These are phyloP conservation scores for Tricholoma matsutake DNA, from an alignment of 768 basidiomycete genomes.

Conservation along the genomic window DNA sequence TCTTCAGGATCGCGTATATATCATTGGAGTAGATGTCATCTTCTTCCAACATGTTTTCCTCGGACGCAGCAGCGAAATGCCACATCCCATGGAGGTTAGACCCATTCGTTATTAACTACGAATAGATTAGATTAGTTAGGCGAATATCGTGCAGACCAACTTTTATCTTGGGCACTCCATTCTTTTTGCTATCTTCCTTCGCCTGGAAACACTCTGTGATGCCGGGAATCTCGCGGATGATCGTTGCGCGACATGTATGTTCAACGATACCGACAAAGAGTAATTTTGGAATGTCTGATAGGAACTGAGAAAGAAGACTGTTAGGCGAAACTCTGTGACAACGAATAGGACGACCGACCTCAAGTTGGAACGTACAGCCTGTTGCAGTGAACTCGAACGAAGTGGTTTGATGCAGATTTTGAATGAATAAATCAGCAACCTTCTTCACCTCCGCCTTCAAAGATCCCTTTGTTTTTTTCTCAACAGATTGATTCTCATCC, in stretches of 20 bases:
- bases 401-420: constrained; percentile 60
- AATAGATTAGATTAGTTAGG: constrained; percentile 1
- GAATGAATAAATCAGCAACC: constrained; percentile 51
- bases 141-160: constrained; percentile 27
- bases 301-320: constrained; percentile 55
- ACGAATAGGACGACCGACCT: constrained; percentile 50
- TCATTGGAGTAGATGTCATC: constrained; percentile 91
- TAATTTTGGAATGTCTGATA: constrained; percentile 85
- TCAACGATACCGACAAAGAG: constrained; percentile 93
- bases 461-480: constrained; percentile 23
- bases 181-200: constrained; percentile 56
- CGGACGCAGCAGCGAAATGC: constrained; percentile 57
- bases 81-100: constrained; percentile 92
- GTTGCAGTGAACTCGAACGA: constrained; percentile 68
- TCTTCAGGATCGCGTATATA: constrained; percentile 84
- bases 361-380: constrained; percentile 75
- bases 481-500: constrained; percentile 28
- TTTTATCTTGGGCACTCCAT: constrained; percentile 45
- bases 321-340: constrained; percentile 2
- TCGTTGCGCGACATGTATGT: constrained; percentile 74
- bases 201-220: constrained; percentile 85
- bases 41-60: constrained; percentile 65
- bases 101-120: constrained; percentile 82
- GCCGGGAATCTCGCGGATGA: constrained; percentile 87
- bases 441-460: constrained; percentile 40